Conservation (phyloP, 1,284 basidiomycete species). For the Sporisorium iseilematis-ciliati region DNA sequence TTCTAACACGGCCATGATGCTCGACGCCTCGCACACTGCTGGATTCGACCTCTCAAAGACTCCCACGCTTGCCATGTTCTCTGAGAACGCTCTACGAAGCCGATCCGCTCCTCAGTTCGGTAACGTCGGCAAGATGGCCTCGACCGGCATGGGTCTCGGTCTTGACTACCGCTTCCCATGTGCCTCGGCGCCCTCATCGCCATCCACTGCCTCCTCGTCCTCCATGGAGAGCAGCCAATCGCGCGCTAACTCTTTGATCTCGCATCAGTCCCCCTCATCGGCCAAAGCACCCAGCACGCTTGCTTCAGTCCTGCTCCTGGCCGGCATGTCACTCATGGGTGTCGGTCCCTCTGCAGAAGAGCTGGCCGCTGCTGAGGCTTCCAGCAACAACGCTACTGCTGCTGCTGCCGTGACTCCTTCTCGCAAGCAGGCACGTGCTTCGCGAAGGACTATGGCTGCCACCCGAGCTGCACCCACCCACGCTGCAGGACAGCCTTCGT, state of each 20-base stretch:
- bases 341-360: conserved; percentile 23
- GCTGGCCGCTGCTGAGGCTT: conserved; percentile 21
- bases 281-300: conserved; percentile 28
- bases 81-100: conserved; percentile 35
- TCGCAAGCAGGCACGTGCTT: conserved; percentile 25
- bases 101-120: conserved; percentile 23
- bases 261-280: conserved; percentile 4
- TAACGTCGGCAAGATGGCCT: conserved; percentile 14
- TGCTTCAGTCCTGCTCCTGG: conserved; percentile 25
- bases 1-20: conserved; percentile 17
- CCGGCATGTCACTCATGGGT: conserved; percentile 43
- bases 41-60: conserved; percentile 46
- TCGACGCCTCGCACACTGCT: conserved; percentile 20
- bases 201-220: conserved; percentile 41
- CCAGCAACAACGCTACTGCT: not conserved
- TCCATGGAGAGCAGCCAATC: conserved; percentile 31
- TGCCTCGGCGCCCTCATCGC: conserved; percentile 41
- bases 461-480: conserved; percentile 15
- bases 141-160: conserved; percentile 32
- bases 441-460: conserved; percentile 14
- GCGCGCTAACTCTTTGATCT: conserved; percentile 13
- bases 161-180: conserved; percentile 41
- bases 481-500: conserved; percentile 45
- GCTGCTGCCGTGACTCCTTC: conserved; percentile 3
- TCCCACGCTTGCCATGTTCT: conserved; percentile 47